Evolutionary conservation across 2,329 filamentous ascomycete species (phyloP).

Genomic region (Fusarium paranaense): DNA sequence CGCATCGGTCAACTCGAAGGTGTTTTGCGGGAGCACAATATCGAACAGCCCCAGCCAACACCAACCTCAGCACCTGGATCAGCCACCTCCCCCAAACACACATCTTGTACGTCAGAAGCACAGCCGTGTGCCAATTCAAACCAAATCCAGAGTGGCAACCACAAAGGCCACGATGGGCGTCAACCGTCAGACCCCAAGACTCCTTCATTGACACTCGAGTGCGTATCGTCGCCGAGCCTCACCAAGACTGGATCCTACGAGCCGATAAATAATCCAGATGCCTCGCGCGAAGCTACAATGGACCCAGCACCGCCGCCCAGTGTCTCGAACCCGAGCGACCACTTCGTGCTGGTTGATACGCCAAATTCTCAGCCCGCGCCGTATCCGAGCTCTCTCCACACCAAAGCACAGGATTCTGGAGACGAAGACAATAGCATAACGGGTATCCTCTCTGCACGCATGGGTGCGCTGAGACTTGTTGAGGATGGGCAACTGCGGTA

Average conservation of each 20-base stretch:
- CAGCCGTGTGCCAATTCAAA: background rate
- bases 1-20: constrained; percentile 10
- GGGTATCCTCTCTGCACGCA: constrained; percentile 23
- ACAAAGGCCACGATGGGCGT: background rate
- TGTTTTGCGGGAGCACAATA: constrained; percentile 4
- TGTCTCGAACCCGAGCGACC: background rate
- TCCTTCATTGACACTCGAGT: background rate
- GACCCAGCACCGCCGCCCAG: background rate
- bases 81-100: no score
- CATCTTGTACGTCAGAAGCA: background rate
- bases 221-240: background rate
- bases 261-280: background rate
- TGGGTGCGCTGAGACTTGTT: constrained; percentile 23
- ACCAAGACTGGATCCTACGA: background rate
- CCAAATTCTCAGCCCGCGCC: no score
- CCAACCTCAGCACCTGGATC: background rate
- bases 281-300: no score
- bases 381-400: background rate
- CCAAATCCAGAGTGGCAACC: background rate
- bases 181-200: background rate
- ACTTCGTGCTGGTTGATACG: background rate
- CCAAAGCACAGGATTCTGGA: background rate
- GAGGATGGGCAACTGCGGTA: constrained; percentile 33
- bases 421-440: constrained; percentile 11
- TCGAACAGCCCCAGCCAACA: constrained; percentile 1